phyloP scores from a whole-genome alignment of 768 basidiomycete species.

The Phaeotremella fagi region DNA sequence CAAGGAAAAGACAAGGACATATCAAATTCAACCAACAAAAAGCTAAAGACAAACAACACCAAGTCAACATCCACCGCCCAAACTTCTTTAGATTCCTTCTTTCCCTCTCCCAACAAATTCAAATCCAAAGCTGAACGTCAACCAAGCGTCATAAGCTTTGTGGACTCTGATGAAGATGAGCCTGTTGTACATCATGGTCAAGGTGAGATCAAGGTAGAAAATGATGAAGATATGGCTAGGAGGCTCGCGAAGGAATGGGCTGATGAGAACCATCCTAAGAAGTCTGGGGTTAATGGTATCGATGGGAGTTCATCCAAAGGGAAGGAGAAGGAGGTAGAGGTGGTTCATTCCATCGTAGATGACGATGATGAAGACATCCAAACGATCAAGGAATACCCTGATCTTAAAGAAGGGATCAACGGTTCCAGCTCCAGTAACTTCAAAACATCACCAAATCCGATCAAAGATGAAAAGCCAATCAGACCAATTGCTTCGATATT shows the following conservation, averaged over 20 bases:
- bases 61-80: conserved; percentile 3
- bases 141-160: conserved; percentile 18
- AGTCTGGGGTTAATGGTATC: neutral
- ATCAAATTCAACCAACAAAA: conserved; percentile 12
- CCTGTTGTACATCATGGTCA: neutral
- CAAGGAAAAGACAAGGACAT: conserved; percentile 12
- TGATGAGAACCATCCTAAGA: conserved; percentile 10
- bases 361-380: conserved; percentile 29
- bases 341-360: conserved; percentile 17
- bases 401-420: no score
- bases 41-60: conserved; percentile 7
- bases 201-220: neutral
- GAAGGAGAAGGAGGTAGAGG: conserved; percentile 52
- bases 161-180: conserved; percentile 17
- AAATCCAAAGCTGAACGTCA: conserved; percentile 1
- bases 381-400: no score
- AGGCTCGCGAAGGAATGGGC: conserved; percentile 25
- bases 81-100: conserved; percentile 21
- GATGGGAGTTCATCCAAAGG: conserved; percentile 56
- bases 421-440: neutral
- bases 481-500: conserved; percentile 18
- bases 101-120: conserved; percentile 21
- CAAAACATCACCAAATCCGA: no score
- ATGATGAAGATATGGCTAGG: conserved; percentile 24
- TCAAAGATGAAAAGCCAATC: conserved; percentile 6